Conservation (phyloP, 345 rosid genomes). For the Lenwebbia sp. region DNA sequence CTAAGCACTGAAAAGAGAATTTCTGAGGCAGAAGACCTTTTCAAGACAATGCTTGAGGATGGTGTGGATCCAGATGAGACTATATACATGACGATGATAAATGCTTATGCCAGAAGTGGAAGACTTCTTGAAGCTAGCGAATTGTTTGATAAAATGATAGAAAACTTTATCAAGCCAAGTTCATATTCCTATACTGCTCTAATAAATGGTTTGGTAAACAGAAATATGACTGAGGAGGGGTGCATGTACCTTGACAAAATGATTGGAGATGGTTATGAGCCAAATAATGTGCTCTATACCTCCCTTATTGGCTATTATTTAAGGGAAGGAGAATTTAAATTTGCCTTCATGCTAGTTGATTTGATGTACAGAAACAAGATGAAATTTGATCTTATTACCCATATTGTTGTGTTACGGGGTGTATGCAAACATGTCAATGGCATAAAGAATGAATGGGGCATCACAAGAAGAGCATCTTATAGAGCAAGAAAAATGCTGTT, state of each 20-base stretch:
- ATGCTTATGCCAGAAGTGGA: slow-evolving; percentile 39
- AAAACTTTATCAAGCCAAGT: slow-evolving; percentile 32
- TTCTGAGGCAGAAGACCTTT: slow-evolving; percentile 44
- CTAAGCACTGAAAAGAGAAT: slow-evolving; percentile 32
- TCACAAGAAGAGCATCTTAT: slow-evolving; percentile 10
- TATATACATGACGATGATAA: slow-evolving; percentile 60
- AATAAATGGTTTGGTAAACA: slow-evolving; percentile 50
- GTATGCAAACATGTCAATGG: slow-evolving; percentile 19
- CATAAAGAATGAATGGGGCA: slow-evolving; percentile 13
- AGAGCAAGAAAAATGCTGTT: slow-evolving; percentile 31
- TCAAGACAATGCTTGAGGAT: slow-evolving; percentile 45
- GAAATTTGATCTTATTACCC: slow-evolving; percentile 22
- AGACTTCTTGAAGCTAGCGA: slow-evolving; percentile 34
- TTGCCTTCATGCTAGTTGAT: slow-evolving; percentile 40
- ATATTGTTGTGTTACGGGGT: slow-evolving; percentile 37
- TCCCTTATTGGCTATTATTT: slow-evolving; percentile 39
- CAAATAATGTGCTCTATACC: slow-evolving; percentile 43
- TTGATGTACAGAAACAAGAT: slow-evolving; percentile 36
- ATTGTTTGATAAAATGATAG: slow-evolving; percentile 47
- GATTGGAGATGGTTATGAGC: slow-evolving; percentile 48
- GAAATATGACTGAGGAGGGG: slow-evolving; percentile 40
- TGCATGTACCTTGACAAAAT: slow-evolving; percentile 51
- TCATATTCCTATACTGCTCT: slow-evolving; percentile 46
- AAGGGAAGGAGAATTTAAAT: slow-evolving; percentile 39
- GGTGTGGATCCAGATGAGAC: slow-evolving; percentile 63